Evolutionary conservation across 2,329 filamentous ascomycete genomes (phyloP).

Genomic region (Cytospora mali): DNA sequence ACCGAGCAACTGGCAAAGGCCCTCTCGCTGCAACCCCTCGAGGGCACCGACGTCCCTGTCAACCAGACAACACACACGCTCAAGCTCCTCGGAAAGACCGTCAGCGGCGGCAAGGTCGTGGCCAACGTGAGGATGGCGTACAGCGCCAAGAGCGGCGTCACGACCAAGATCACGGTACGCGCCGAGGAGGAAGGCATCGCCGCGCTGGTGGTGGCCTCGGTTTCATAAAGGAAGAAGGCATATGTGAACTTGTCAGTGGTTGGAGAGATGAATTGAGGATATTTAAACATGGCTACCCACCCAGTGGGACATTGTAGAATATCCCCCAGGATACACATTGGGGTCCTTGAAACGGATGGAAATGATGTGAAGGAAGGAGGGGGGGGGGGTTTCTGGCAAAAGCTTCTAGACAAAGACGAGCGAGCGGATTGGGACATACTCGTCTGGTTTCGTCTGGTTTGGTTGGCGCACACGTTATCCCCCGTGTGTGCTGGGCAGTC

Average conservation of each 20-base stretch:
- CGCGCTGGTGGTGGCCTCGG: slow-evolving; percentile 77
- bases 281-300: background rate
- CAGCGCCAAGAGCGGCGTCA: slow-evolving; percentile 89
- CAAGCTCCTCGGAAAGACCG: slow-evolving; percentile 94
- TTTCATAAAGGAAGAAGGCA: slow-evolving; percentile 63
- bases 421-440: background rate
- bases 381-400: background rate
- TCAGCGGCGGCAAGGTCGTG: slow-evolving; percentile 85
- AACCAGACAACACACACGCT: slow-evolving; percentile 90
- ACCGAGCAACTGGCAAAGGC: slow-evolving; percentile 87
- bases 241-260: background rate
- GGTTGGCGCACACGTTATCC: background rate
- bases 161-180: slow-evolving; percentile 90
- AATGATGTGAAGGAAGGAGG: background rate
- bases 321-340: background rate
- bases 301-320: background rate
- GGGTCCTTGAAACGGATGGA: background rate
- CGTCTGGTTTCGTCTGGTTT: background rate
- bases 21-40: slow-evolving; percentile 88
- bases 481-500: background rate
- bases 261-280: background rate
- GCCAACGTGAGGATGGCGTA: slow-evolving; percentile 90
- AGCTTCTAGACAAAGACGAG: background rate
- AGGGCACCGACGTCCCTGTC: slow-evolving; percentile 89
- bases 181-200: slow-evolving; percentile 93